phyloP scores from a whole-genome alignment of 108 stramenopile species.

The Skeletonema costatum region DNA sequence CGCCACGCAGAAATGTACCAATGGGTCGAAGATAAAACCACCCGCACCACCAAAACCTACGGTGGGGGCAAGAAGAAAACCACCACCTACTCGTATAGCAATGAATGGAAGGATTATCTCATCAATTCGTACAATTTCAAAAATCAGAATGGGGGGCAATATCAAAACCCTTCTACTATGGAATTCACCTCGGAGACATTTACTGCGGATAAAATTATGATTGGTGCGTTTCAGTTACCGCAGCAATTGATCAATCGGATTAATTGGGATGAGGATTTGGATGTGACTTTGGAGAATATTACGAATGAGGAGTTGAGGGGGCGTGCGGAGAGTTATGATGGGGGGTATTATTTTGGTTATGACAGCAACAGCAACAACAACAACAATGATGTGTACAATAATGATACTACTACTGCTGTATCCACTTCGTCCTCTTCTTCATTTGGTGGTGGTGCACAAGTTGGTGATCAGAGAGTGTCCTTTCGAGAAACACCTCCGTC shows the following conservation, averaged over 20 bases:
- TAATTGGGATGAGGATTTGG: background rate
- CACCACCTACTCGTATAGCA: conserved; percentile 13
- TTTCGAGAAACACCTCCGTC: conserved; percentile 19
- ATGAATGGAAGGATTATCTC: conserved; percentile 4
- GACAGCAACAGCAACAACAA: background rate
- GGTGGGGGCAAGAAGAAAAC: background rate
- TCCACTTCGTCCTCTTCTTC: background rate
- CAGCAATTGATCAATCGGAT: background rate
- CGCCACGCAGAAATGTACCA: background rate
- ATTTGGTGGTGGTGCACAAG: background rate
- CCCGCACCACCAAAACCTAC: background rate
- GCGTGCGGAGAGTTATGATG: background rate
- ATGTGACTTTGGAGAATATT: conserved; percentile 4
- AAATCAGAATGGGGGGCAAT: background rate
- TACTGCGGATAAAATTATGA: background rate
- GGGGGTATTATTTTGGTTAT: background rate
- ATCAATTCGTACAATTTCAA: conserved; percentile 8
- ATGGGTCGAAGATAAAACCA: background rate
- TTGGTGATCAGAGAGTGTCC: conserved; percentile 27
- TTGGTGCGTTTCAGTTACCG: conserved; percentile 13
- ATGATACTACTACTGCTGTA: background rate
- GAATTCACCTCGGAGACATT: background rate
- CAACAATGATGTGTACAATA: background rate
- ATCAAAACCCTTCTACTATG: conserved; percentile 5
- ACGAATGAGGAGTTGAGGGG: background rate